Base-by-base conservation (phyloP, 352 stramenopile genomes). In the Globisporangium takayamanum region DNA sequence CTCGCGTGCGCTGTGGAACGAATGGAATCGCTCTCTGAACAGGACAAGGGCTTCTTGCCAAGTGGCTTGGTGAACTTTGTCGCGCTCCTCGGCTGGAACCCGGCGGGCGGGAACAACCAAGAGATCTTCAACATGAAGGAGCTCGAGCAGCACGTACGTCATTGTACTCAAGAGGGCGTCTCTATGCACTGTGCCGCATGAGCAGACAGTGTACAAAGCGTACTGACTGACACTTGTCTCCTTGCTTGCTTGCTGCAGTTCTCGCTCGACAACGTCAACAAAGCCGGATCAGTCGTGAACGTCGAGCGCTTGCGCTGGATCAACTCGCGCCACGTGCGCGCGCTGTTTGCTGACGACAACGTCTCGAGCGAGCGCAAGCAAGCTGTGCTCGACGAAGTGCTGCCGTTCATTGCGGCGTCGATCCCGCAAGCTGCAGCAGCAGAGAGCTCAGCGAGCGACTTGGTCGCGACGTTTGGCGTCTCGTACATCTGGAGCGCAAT, bases 21-120 rank as follows among this genome's bases (percentile, higher is more conserved):
- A 45, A 15, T 8, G 3, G 39, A 45, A 5, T n/a, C 6, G 18
- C 18, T 47, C 44, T 2, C 20, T 53, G 20, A 48, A 51, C 67
- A 94, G 75, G 75, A 97, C 53, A 96, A 98, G 78, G 97, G 97
- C 18, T 99, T 96, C 66, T 72, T 98, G 8, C 86, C 96, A 14
- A 94, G 92, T 65, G 95, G 95, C 0, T 93, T 99, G 60, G 95
- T 98, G 49, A 99, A 99, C 62, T 99, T 99, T 62, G 83, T 99
- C 10, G 92, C 96, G 15, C 73, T 99, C n/a, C 85, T 99, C 18
- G 96, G 96, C 16, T 99, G 96, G 96, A 99, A 98, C 68, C 84
- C 86, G 11, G 82, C 84, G 11, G 87, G 94, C 53, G 96, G 95
- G 22, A 98, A 97, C 50, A 97, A 98, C 50, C 92, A 99, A 67